Conservation (phyloP, 2,329 filamentous ascomycete genomes). For the Colletotrichum sp. region DNA sequence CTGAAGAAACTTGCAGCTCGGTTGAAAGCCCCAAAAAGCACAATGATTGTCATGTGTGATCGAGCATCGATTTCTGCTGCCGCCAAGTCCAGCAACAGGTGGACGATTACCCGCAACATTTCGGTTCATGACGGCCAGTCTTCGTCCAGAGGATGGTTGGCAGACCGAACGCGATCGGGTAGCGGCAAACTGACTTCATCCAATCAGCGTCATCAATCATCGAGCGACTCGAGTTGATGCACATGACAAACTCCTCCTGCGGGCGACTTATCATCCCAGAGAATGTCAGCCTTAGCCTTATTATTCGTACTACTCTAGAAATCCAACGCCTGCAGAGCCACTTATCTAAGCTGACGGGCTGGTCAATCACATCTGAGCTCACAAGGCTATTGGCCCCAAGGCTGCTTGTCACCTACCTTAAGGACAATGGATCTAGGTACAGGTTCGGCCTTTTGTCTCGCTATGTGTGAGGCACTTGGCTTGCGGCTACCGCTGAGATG, state of each 20-base stretch:
- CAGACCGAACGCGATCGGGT: background rate
- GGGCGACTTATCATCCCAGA: background rate
- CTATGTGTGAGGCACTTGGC: background rate
- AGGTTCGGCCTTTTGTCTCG: background rate
- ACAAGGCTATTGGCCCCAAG: background rate
- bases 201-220: background rate
- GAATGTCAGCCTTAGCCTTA: background rate
- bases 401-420: background rate
- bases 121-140: background rate
- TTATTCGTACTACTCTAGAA: background rate
- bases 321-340: background rate
- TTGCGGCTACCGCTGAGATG: background rate
- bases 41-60: background rate
- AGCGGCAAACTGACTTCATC: background rate
- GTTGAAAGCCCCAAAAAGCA: background rate
- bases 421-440: background rate
- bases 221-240: background rate
- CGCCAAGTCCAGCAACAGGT: background rate
- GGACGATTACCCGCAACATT: background rate
- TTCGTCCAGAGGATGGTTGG: background rate
- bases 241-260: constrained; percentile 14
- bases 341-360: background rate
- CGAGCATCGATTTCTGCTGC: background rate
- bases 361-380: background rate
- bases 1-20: background rate